These are phyloP conservation scores for Vitis vinifera DNA, from an alignment of 164 flowering plant species.

Conservation along the genomic window DNA sequence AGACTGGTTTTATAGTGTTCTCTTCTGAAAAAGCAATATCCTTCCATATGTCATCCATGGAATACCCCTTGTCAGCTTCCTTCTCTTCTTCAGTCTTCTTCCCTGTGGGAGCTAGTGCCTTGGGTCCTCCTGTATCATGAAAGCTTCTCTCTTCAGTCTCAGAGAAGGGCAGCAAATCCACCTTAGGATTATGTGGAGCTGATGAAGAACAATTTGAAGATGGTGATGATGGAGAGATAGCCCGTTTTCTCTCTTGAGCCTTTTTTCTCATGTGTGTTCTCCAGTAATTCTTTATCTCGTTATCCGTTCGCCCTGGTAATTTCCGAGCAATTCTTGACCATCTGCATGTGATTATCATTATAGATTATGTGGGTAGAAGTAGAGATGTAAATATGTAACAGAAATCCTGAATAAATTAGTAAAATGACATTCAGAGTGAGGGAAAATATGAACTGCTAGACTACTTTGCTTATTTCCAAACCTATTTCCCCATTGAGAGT, in stretches of 20 bases:
- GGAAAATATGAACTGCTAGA: background rate
- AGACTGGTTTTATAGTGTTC: slow-evolving; percentile 27
- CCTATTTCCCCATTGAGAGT: slow-evolving; percentile 96
- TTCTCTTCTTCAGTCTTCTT: slow-evolving; percentile 30
- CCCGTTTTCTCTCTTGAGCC: slow-evolving; percentile 74
- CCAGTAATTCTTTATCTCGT: slow-evolving; percentile 99
- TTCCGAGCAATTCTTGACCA: slow-evolving; percentile 95
- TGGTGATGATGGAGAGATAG: slow-evolving; percentile 38
- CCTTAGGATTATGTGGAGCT: slow-evolving; percentile 25
- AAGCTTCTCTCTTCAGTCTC: slow-evolving; percentile 41
- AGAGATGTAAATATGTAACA: background rate
- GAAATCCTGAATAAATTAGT: background rate
- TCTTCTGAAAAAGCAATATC: slow-evolving; percentile 58
- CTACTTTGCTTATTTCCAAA: slow-evolving; percentile 25
- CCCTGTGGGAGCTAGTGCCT: slow-evolving; percentile 10
- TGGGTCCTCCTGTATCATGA: slow-evolving; percentile 43
- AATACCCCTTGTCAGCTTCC: slow-evolving; percentile 30
- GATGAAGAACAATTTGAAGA: slow-evolving; percentile 41
- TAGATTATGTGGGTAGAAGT: background rate
- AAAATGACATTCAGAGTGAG: background rate
- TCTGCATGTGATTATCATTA: slow-evolving; percentile 33
- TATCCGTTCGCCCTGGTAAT: slow-evolving; percentile 92
- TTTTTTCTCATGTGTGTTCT: slow-evolving; percentile 90
- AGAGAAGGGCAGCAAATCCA: slow-evolving; percentile 19
- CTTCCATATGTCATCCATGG: slow-evolving; percentile 96